Evolutionary conservation across 1,284 basidiomycete species (phyloP).

Genomic region (Sporisorium sorghi): DNA sequence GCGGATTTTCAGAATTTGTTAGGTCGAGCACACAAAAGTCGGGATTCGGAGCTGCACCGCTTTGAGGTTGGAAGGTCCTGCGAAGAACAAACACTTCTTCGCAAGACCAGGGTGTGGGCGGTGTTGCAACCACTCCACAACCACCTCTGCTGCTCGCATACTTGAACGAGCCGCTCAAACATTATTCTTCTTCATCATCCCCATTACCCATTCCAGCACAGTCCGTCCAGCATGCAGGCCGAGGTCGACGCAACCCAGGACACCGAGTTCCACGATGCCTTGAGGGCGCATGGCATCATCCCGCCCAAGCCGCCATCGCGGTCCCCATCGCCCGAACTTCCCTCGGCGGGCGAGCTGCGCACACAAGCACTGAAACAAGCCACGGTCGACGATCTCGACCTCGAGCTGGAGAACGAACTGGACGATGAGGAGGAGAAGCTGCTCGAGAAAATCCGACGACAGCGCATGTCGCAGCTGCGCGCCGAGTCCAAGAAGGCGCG

Average conservation of each 20-base stretch:
- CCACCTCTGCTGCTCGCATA: too few species aligned
- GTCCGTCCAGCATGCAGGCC: slow-evolving; percentile 45
- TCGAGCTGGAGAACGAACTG: slow-evolving; percentile 55
- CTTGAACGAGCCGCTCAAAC: too few species aligned
- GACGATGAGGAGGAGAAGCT: slow-evolving; percentile 80
- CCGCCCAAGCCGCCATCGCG: slow-evolving; percentile 65
- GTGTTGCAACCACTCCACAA: too few species aligned
- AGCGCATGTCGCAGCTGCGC: slow-evolving; percentile 78
- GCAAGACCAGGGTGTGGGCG: too few species aligned
- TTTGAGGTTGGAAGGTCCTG: slow-evolving; percentile 17
- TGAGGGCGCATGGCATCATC: slow-evolving; percentile 66
- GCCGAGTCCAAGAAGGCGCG: slow-evolving; percentile 76
- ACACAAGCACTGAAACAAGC: slow-evolving; percentile 51
- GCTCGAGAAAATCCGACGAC: slow-evolving; percentile 78
- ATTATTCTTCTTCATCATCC: not conserved
- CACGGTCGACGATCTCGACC: slow-evolving; percentile 55
- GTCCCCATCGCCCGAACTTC: slow-evolving; percentile 65
- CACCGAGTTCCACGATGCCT: slow-evolving; percentile 67
- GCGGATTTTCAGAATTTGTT: not conserved
- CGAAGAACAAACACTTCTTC: slow-evolving; percentile 18
- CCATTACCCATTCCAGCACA: not conserved
- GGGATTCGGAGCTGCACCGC: slow-evolving; percentile 21
- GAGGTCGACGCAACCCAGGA: slow-evolving; percentile 60
- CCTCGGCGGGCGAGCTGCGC: slow-evolving; percentile 45
- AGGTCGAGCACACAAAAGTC: not conserved